These are phyloP conservation scores for Evernia prunastri DNA, from an alignment of 495 filamentous ascomycete genomes.

Conservation along the genomic window DNA sequence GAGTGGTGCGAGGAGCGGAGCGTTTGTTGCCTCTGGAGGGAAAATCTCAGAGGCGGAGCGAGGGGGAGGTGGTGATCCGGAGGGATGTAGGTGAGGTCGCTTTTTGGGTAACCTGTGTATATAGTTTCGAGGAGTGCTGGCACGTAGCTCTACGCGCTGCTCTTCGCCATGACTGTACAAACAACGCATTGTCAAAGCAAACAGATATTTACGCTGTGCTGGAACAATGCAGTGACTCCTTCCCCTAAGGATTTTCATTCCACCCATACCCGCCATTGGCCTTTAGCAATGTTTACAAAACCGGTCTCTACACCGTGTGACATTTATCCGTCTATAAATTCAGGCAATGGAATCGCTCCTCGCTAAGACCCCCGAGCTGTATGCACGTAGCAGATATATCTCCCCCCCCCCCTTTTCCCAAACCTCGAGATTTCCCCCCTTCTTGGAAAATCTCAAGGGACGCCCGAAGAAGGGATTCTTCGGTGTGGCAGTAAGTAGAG, in stretches of 20 bases:
- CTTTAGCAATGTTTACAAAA: background rate
- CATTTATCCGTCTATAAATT: background rate
- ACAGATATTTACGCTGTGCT: background rate
- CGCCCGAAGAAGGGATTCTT: background rate
- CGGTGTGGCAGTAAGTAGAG: too few relatives aligned
- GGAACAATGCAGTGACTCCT: too few relatives aligned
- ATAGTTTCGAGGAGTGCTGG: background rate
- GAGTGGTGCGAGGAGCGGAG: slow-evolving; percentile 81
- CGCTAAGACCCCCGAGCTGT: background rate
- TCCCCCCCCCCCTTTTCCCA: too few relatives aligned
- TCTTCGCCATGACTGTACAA: background rate
- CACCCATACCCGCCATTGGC: background rate
- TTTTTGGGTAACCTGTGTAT: background rate
- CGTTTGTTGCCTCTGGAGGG: slow-evolving; percentile 81
- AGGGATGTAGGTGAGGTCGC: background rate
- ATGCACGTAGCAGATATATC: background rate
- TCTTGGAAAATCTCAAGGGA: background rate
- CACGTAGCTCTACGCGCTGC: background rate
- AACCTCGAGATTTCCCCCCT: too few relatives aligned
- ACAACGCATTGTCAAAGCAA: background rate
- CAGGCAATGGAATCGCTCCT: background rate
- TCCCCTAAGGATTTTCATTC: too few relatives aligned
- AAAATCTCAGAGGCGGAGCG: slow-evolving; percentile 60
- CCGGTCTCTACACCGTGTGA: background rate
- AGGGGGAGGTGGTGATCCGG: slow-evolving; percentile 15